Conservation (phyloP, 2,329 filamentous ascomycete species). For the Claviceps capensis region DNA sequence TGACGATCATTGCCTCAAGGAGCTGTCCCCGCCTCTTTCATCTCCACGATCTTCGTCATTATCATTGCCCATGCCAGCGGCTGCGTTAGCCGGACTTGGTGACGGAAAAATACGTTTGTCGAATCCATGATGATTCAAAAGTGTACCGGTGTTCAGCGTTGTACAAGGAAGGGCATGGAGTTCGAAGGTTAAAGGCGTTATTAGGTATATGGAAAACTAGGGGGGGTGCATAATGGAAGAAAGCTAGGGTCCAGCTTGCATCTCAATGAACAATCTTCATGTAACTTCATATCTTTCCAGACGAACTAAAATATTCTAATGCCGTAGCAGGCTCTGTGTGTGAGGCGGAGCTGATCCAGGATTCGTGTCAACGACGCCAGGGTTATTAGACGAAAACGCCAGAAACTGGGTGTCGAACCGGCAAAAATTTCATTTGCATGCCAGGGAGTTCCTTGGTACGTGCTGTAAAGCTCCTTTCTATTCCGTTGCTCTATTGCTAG, state of each 20-base stretch:
- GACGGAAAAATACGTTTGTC: constrained; percentile 27
- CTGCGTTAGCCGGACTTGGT: constrained; percentile 23
- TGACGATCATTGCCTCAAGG: constrained; percentile 41
- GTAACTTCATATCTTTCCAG: neutral
- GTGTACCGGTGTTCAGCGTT: neutral
- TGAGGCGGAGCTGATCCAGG: neutral
- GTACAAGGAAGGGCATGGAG: neutral
- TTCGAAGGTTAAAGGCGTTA: neutral
- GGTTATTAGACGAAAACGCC: neutral
- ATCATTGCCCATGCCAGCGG: constrained; percentile 21
- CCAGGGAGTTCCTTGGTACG: no score
- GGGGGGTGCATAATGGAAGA: neutral
- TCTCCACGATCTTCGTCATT: constrained; percentile 33
- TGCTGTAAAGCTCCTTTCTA: neutral
- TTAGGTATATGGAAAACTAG: neutral
- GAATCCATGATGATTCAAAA: constrained; percentile 22
- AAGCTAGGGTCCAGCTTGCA: neutral
- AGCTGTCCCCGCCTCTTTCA: constrained; percentile 52
- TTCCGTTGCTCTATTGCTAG: neutral
- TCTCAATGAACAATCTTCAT: neutral
- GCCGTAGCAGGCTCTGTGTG: constrained; percentile 1
- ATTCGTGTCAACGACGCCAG: no score
- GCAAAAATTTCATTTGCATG: no score
- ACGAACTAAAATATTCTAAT: neutral
- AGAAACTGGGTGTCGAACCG: neutral